phyloP scores from a whole-genome alignment of 2,329 filamentous ascomycete genomes.

The Hirsutella minnesotensis region DNA sequence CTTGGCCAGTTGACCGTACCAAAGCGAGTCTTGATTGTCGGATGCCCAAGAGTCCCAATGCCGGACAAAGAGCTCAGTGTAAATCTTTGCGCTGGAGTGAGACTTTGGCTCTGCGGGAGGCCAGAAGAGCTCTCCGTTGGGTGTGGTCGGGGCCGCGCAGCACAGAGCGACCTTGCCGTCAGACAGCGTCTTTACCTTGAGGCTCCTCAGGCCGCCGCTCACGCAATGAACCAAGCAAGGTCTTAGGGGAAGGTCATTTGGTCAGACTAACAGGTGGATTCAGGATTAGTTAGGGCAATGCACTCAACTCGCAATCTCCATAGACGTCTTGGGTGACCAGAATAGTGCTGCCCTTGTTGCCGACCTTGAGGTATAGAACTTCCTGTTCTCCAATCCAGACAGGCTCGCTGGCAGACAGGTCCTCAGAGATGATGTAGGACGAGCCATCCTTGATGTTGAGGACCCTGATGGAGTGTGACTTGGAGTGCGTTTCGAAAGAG shows the following conservation, averaged over 20 bases:
- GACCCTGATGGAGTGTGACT: conserved; percentile 55
- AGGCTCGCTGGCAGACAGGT: conserved; percentile 55
- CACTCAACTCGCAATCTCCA: conserved; percentile 27
- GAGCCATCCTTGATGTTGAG: conserved; percentile 58
- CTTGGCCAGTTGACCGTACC: conserved; percentile 52
- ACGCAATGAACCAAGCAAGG: conserved; percentile 36
- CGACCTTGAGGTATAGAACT: conserved; percentile 40
- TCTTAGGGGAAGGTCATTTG: conserved; percentile 14
- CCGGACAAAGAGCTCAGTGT: conserved; percentile 63
- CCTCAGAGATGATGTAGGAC: conserved; percentile 53
- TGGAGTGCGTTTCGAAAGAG: conserved; percentile 64
- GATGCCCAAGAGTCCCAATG: conserved; percentile 75
- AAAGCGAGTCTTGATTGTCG: conserved; percentile 59
- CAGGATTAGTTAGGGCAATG: neutral
- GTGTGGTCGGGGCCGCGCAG: conserved; percentile 52
- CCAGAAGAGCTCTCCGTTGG: conserved; percentile 59
- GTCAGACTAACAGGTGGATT: neutral
- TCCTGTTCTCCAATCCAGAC: conserved; percentile 64
- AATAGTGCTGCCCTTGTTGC: conserved; percentile 33
- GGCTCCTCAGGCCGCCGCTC: conserved; percentile 42
- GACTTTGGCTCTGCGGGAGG: conserved; percentile 46
- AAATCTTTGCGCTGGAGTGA: conserved; percentile 55
- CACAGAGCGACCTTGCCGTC: conserved; percentile 40
- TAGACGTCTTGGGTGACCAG: conserved; percentile 28
- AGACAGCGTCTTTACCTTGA: conserved; percentile 42